Base-by-base conservation (phyloP, 2,329 filamentous ascomycete genomes). In the Fusarium lyarnte region DNA sequence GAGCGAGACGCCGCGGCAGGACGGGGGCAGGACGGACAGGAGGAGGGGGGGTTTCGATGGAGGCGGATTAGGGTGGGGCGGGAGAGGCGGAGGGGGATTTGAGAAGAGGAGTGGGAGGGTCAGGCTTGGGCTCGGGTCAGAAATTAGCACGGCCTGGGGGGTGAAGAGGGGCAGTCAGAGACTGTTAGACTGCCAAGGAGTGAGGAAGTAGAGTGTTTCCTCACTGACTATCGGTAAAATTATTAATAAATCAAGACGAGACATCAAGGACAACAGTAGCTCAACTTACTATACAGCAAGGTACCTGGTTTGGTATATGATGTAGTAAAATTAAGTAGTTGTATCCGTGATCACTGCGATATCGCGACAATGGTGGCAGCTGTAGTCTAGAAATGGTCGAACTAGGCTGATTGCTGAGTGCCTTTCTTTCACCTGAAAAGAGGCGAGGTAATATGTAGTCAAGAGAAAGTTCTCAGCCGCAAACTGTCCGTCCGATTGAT, bases 111-210 rank as follows among this genome's bases (percentile, higher is more conserved):
- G 52, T 46, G 47, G 68, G 64, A 59, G 66, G 65, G 73, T 53
- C 57, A 72, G 64, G 70, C 59, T 74, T 64, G 70, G 65, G 70
- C 58, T 70, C 68, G 74, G 73, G 74, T 75, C 73, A 76, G 74
- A 76, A 76, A 76, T 74, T 76, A 76, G 74, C 68, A 74, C 72
- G 72, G 47, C 31, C 47, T 51, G 47, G 63, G 67, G 63, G 52
- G 29, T 58, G 57, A 57, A 54, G 67, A 55, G 39, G 57, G 60
- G 58, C 55, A 59, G 53, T 43, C 36, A 63, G 53, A 47, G 35
- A 25, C 46, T 51, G n/a, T 31, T 51, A 35, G 29, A 51, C 46
- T 51, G 46, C 29, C 46, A 35, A 51, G 47, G 47, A 47, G 45
- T n/a, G 45, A 47, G 27, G 21, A 47, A n/a, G 21, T 13, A 47